Evolutionary conservation across 495 filamentous ascomycete species (phyloP).

Genomic region (Xylaria scruposa): DNA sequence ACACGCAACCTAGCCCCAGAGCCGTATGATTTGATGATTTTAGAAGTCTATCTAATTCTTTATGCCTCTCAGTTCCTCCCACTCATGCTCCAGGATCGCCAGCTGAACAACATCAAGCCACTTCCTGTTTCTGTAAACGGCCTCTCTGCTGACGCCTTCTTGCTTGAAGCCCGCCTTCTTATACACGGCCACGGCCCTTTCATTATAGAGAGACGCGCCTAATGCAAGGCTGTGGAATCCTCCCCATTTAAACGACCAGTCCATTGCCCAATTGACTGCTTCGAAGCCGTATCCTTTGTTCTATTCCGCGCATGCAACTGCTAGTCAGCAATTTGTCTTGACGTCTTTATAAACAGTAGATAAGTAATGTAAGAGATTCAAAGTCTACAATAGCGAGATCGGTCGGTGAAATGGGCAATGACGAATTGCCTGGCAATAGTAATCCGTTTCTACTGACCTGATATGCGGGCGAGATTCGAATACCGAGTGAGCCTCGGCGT

Average conservation of each 20-base stretch:
- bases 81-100: conserved; percentile 51
- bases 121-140: conserved; percentile 43
- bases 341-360: background rate
- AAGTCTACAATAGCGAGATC: background rate
- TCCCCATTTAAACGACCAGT: conserved; percentile 51
- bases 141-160: conserved; percentile 51
- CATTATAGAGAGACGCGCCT: conserved; percentile 46
- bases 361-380: background rate
- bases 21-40: background rate
- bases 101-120: conserved; percentile 49
- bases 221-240: conserved; percentile 50
- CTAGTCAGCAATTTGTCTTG: conserved; percentile 27
- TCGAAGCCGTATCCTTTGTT: conserved; percentile 56
- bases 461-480: background rate
- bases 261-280: conserved; percentile 54
- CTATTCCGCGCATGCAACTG: conserved; percentile 40
- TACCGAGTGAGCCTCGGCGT: background rate
- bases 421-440: too few species aligned
- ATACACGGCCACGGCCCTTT: conserved; percentile 49
- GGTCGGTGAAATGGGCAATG: background rate
- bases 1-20: background rate
- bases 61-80: conserved; percentile 3
- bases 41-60: background rate
- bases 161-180: conserved; percentile 50
- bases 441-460: conserved; percentile 3